These are phyloP conservation scores for Exophiala phaeomuriformis DNA, from an alignment of 2,329 filamentous ascomycete species.

Conservation along the genomic window DNA sequence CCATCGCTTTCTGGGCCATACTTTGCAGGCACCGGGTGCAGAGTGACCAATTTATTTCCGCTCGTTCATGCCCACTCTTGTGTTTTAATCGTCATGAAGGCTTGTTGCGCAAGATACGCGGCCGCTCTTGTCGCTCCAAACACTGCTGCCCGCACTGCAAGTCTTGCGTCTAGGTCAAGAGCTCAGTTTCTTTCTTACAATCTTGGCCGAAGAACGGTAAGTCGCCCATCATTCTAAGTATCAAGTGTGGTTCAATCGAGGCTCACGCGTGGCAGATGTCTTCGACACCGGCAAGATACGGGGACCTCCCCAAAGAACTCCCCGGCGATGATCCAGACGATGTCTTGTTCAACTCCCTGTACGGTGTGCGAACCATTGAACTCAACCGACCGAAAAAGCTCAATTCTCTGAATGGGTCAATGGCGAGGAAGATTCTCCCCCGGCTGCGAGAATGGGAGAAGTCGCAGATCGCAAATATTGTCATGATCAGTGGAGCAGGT, in stretches of 20 bases:
- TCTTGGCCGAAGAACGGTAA: constrained; percentile 15
- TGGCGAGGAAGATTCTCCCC: constrained; percentile 90
- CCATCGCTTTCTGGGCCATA: not conserved
- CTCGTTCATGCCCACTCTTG: constrained; percentile 1
- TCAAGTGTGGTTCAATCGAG: not conserved
- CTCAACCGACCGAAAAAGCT: constrained; percentile 88
- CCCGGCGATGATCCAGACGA: constrained; percentile 72
- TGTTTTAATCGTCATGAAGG: constrained; percentile 22
- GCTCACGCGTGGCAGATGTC: constrained; percentile 37
- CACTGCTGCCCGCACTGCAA: constrained; percentile 8
- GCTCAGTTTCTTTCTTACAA: constrained; percentile 4
- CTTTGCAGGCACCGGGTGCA: not conserved
- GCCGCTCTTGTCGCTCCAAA: constrained; percentile 16
- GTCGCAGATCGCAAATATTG: constrained; percentile 84
- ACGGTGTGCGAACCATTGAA: constrained; percentile 84
- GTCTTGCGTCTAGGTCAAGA: constrained; percentile 7
- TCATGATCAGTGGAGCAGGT: constrained; percentile 86
- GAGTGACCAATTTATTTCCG: not conserved
- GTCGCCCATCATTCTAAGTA: not conserved
- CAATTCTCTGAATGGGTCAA: constrained; percentile 87
- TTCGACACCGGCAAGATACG: constrained; percentile 24
- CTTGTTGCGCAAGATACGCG: constrained; percentile 25
- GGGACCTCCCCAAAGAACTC: constrained; percentile 44
- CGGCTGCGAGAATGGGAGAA: constrained; percentile 88
- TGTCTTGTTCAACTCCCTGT: constrained; percentile 83